Evolutionary conservation across 2,329 filamentous ascomycete species (phyloP), one percentile per base, ranked within the genome.

Genomic region (Escovopsis sp.): DNA sequence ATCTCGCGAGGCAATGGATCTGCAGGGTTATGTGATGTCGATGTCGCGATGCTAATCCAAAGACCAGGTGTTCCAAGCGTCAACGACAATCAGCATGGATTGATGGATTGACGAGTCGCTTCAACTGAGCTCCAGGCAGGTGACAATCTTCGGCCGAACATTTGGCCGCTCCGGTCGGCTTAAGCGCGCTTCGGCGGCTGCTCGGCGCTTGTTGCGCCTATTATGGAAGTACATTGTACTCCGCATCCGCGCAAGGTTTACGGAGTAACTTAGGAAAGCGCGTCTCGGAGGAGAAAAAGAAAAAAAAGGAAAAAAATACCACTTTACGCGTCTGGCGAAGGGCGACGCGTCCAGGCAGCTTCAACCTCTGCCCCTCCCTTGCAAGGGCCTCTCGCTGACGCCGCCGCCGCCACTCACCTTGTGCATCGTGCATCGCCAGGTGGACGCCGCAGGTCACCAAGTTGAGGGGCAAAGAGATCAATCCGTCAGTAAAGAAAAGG

Each of bases 321-420:
- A 64, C 62, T 66, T 64, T 61, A 66, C 63, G 63, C 63, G 63
- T 54, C 39, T 31, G 32, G 27, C 11, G 29, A 13, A 40, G 42
- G 32, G 38, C 39, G 47, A 56, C 55, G 53, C 53, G 53, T 45
- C 47, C 38, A 35, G 29, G 39, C 27, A 39, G 27, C 8, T 11
- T 30, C 42, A 45, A 45, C 47, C 46, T 43, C 41, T 51, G 49
- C 51, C 51, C 47, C 48, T 50, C 50, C 46, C 43, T 38, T 39
- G 40, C 47, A 39, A 48, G 40, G 41, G 41, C 41, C 48, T 47
- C 50, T 45, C 45, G 27, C 11, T 11, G 27, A 30, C 27, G 11
- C 27, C 11, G 4, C 27, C 27, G 5, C 27, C 5, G 8, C n/a
- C n/a, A 9, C 27, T 30, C 27, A 11, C 27, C 8, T 30, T 8